A percentile compares a stretch with the other conserved stretches of the same genome.
Evolutionary conservation across 2,329 filamentous ascomycete genomes (phyloP).

Genomic region (Aspergillus hortae): DNA sequence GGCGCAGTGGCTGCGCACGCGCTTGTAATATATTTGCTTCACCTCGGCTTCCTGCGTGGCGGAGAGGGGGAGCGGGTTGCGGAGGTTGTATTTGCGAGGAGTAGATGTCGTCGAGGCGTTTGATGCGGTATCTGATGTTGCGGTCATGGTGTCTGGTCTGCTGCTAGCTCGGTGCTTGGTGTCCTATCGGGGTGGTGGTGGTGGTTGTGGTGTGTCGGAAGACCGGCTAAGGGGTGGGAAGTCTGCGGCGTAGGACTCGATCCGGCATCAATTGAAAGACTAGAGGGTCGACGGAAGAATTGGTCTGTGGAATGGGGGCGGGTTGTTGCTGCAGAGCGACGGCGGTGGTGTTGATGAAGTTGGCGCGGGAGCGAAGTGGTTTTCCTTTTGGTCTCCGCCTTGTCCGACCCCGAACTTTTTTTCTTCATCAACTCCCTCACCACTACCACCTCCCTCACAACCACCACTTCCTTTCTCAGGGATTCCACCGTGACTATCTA

Average conservation of each 20-base stretch:
- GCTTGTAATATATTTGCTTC: slow-evolving; percentile 73
- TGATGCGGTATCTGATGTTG: background rate
- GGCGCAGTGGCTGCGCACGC: slow-evolving; percentile 71
- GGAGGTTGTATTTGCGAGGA: slow-evolving; percentile 38
- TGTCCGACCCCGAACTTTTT: slow-evolving; percentile 7
- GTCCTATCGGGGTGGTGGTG: background rate
- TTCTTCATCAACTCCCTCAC: background rate
- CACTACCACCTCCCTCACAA: background rate
- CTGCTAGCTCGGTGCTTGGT: background rate
- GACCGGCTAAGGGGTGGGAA: background rate
- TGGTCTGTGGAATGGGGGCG: no score
- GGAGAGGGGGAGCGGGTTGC: slow-evolving; percentile 79
- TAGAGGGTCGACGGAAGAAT: no score
- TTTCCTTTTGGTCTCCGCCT: background rate
- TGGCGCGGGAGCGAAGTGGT: background rate
- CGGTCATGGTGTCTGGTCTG: background rate
- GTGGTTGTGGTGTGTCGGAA: background rate
- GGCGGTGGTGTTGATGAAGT: background rate
- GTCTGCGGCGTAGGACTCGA: background rate
- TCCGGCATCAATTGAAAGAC: background rate
- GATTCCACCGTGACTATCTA: no score
- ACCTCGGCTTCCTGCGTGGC: slow-evolving; percentile 79
- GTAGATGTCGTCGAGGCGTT: background rate
- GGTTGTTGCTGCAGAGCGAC: background rate
- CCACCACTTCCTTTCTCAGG: background rate